These are phyloP conservation scores for Daucus carota DNA, from an alignment of 129 eudicot genomes.

Conservation along the genomic window DH1_v3.0 NC_030382.2:11532501-11533000, in stretches of 20 bases:
- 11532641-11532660: slow-evolving; percentile 70
- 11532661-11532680: slow-evolving; percentile 91
- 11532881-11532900: slow-evolving; percentile 71
- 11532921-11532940: slow-evolving; percentile 62
- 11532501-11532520: not conserved
- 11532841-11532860: too few species aligned
- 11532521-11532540: not conserved
- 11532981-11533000: slow-evolving; percentile 83
- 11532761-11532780: not conserved
- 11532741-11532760: slow-evolving; percentile 23
- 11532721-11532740: slow-evolving; percentile 94
- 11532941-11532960: slow-evolving; percentile 55
- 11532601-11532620: slow-evolving; percentile 82
- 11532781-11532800: not conserved
- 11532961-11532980: slow-evolving; percentile 55
- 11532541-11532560: slow-evolving; percentile 56
- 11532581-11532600: slow-evolving; percentile 71
- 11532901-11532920: slow-evolving; percentile 84
- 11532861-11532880: slow-evolving; percentile 98
- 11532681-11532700: slow-evolving; percentile 68
- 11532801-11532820: not conserved
- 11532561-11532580: slow-evolving; percentile 63
- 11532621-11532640: slow-evolving; percentile 70
- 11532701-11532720: slow-evolving; percentile 84
- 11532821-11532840: too few species aligned